Percentiles rank a stretch among this genome's conserved stretches.
Evolutionary conservation across 768 basidiomycete genomes (phyloP).

Genomic region (Mycena rosella): DNA sequence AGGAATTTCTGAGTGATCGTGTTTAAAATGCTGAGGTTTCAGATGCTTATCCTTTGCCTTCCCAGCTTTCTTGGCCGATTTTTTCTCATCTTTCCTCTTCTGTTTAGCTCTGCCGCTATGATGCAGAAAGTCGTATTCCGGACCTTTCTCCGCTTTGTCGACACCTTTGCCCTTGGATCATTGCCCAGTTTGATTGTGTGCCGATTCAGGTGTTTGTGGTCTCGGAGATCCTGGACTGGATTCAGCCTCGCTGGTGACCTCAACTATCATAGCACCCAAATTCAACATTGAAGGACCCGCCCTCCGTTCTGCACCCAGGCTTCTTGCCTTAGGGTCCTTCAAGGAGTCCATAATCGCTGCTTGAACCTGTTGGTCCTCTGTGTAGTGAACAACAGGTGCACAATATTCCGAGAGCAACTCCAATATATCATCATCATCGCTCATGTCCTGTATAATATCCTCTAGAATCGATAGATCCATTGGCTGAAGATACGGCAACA

Average conservation of each 20-base stretch:
- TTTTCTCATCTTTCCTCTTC: background rate
- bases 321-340: background rate
- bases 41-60: conserved; percentile 14
- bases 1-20: conserved; percentile 15
- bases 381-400: background rate
- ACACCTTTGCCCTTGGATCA: conserved; percentile 3
- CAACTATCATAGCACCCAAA: background rate
- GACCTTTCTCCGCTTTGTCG: background rate
- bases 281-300: conserved; percentile 7
- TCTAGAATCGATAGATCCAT: background rate
- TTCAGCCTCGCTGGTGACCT: background rate
- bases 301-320: conserved; percentile 14
- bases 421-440: background rate
- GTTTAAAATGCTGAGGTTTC: conserved; percentile 1
- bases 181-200: no score
- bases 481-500: background rate
- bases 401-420: background rate
- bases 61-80: background rate
- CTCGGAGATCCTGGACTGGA: no score
- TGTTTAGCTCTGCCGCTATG: background rate
- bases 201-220: no score
- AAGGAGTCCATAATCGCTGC: conserved; percentile 5
- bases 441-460: background rate
- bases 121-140: background rate
- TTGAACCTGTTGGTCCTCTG: background rate